Percentiles rank a stretch among this genome's conserved stretches.
Evolutionary conservation across 208 protist species (phyloP).

Genomic region (Trypanosomatidae sp.): DNA sequence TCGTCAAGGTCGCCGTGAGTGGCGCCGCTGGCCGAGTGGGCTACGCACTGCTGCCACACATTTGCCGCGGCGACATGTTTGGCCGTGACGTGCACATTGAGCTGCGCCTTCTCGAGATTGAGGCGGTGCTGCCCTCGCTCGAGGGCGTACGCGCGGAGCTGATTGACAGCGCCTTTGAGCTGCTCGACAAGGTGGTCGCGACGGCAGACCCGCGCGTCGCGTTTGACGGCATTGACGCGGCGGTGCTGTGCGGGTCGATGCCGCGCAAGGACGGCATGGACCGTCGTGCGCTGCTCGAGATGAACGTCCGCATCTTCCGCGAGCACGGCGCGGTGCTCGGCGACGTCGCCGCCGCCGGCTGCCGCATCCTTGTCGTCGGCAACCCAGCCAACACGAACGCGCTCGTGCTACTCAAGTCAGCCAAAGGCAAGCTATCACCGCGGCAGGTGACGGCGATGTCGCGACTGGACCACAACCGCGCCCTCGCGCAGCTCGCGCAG

Average conservation of each 20-base stretch:
- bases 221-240: slow-evolving; percentile 76
- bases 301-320: slow-evolving; percentile 94
- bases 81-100: slow-evolving; percentile 79
- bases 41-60: slow-evolving; percentile 89
- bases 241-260: slow-evolving; percentile 77
- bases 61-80: slow-evolving; percentile 89
- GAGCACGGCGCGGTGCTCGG: slow-evolving; percentile 85
- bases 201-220: slow-evolving; percentile 58
- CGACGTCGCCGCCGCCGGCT: slow-evolving; percentile 63
- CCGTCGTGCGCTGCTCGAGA: slow-evolving; percentile 92
- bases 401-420: slow-evolving; percentile 80
- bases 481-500: slow-evolving; percentile 67
- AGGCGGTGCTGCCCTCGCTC: slow-evolving; percentile 52
- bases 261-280: slow-evolving; percentile 92
- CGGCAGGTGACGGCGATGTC: slow-evolving; percentile 93
- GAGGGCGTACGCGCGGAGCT: slow-evolving; percentile 90
- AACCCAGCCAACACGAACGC: slow-evolving; percentile 98
- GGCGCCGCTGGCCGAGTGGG: slow-evolving; percentile 96
- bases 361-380: slow-evolving; percentile 88
- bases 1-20: slow-evolving; percentile 77
- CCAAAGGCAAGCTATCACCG: slow-evolving; percentile 48
- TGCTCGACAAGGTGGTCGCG: slow-evolving; percentile 64
- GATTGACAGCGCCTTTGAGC: slow-evolving; percentile 87
- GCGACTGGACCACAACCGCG: slow-evolving; percentile 95
- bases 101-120: slow-evolving; percentile 87